Evolutionary conservation across 441 rosid genomes (phyloP), one percentile per base, ranked within the genome.

Genomic region (Jatropha podagrica): DNA sequence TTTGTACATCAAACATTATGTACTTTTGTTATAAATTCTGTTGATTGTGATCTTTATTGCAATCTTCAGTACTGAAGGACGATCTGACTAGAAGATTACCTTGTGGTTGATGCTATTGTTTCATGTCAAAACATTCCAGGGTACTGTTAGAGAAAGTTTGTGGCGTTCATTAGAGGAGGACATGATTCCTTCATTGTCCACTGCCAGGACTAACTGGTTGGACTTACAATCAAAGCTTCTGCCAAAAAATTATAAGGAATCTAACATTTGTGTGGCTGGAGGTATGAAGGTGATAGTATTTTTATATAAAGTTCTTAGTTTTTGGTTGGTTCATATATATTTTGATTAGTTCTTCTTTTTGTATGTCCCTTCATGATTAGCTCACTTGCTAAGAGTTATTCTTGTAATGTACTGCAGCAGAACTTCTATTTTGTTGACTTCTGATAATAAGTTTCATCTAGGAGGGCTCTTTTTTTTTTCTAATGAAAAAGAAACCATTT

Each of bases 181-280:
- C 70, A 83, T 96, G 79, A 80, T 91, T 78, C 99, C 98, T 68
- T 94, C 97, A 64, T 79, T 87, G 74, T 80, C 92, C 79, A 83
- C 85, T 81, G 85, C 83, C 75, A 91, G 88, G 89, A 85, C 91
- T 77, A 94, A 94, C 83, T 96, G 99, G 99, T 87, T 96, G 91
- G 99, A 96, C 70, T 82, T 94, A 60, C 98, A 94, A 76, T 91
- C 99, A 69, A 90, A 87, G 85, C 85, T 90, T 80, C 77, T 91
- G 48, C 86, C 93, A 8, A 92, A 82, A 80, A 84, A 81, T 46
- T 82, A 83, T 77, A 86, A 79, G 85, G 94, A 92, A 80, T 85
- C 97, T 78, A 94, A 91, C 80, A 81, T 96, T 81, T 96, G 99
- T 87, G 93, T 94, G 78, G 93, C 92, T 82, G 99, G 99, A 91